Evolutionary conservation across 352 stramenopile species (phyloP).

Genomic region (Globisporangium yorkense): DNA sequence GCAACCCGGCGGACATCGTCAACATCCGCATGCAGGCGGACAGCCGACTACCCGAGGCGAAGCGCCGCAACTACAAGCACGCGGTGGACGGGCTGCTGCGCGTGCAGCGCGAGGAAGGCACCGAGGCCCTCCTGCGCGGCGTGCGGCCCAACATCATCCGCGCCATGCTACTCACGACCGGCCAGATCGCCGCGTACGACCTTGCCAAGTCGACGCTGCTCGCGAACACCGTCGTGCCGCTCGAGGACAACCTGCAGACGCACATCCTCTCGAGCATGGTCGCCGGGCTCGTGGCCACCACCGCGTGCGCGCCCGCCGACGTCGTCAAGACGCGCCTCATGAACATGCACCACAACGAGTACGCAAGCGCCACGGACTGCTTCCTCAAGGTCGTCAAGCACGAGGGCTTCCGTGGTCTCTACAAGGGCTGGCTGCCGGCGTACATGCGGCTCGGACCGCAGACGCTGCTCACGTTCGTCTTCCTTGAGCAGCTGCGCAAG

Average conservation of each 20-base stretch:
- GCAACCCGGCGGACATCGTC: constrained; percentile 77
- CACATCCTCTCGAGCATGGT: constrained; percentile 74
- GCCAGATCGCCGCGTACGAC: constrained; percentile 82
- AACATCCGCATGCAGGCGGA: constrained; percentile 86
- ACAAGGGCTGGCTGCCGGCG: constrained; percentile 78
- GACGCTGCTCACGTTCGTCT: constrained; percentile 85
- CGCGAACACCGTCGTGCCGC: constrained; percentile 28
- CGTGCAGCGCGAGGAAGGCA: constrained; percentile 61
- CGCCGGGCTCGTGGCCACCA: constrained; percentile 71
- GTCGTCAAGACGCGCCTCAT: constrained; percentile 82
- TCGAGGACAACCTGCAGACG: constrained; percentile 66
- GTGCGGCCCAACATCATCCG: constrained; percentile 82
- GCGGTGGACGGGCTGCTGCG: constrained; percentile 64
- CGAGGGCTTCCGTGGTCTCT: constrained; percentile 70
- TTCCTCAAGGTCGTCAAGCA: constrained; percentile 74
- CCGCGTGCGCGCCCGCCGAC: constrained; percentile 68
- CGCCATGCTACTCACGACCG: constrained; percentile 76
- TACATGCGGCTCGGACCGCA: constrained; percentile 82
- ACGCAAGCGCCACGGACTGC: constrained; percentile 75
- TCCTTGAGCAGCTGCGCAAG: constrained; percentile 73
- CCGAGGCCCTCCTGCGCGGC: constrained; percentile 52
- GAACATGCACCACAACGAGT: constrained; percentile 80
- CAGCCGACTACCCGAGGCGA: constrained; percentile 44
- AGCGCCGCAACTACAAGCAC: constrained; percentile 81
- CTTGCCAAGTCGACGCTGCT: constrained; percentile 59